Base-by-base conservation (phyloP, 148 eudicot species). In the Nepenthes mirabilis region DNA sequence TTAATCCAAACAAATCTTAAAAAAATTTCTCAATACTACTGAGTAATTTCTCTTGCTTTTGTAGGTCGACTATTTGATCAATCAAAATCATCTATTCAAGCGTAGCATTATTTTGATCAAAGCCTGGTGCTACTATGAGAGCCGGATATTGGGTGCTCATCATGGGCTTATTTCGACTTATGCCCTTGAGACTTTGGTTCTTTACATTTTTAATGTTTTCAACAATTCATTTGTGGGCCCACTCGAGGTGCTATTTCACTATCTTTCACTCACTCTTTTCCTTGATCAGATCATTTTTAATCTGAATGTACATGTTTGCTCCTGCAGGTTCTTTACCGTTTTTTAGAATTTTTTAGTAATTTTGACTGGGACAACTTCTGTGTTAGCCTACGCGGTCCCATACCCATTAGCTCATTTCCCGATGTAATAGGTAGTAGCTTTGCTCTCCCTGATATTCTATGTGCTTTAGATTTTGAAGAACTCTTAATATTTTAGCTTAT, bases 121-220 rank as follows among this genome's bases (percentile, higher is more conserved):
- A 74, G 97, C 97, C 5, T 91, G 97, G 97, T 91, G 97, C 67
- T 91, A 91, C 52, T 91, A 91, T 60, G 97, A 91, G 79, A 91
- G 97, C 70, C 96, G 97, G 47, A 77, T 91, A 70, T 71, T 91
- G 69, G 97, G 97, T 72, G 97, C 97, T 78, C 95, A 88, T 80
- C 94, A 91, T 70, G 97, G 96, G 36, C 94, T 91, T 63, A 85
- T 91, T 43, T 91, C 97, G 61, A 91, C 97, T 50, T 91, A 91
- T 74, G 97, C 96, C 40, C 63, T 91, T 70, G 97, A 91, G 79
- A 91, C 97, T 48, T 65, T 91, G 74, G 95, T 91, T 78, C 96
- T 91, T 57, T 91, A 91, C 75, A 85, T 91, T 75, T 91, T 91
- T 76, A 94, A 85, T 66, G 88, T 91, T 72, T 91, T 81, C 75